phyloP scores from a whole-genome alignment of 805 yeast genomes.

The Saturnispora saitoi region DNA sequence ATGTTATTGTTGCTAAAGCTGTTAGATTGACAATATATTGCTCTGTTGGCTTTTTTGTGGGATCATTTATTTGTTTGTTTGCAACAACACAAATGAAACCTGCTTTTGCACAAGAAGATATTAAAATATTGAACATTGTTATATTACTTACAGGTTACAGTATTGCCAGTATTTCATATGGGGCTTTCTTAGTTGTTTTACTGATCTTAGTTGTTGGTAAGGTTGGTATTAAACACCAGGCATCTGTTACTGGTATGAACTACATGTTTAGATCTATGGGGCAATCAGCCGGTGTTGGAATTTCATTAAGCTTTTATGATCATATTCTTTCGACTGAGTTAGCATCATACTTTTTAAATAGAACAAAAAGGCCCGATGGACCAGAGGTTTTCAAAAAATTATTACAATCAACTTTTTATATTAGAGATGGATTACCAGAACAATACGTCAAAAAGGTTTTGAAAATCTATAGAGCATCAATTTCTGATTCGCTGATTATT shows the following conservation, averaged over 20 bases:
- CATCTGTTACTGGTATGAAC: slow-evolving; percentile 40
- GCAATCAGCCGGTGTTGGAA: slow-evolving; percentile 38
- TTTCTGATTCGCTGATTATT: slow-evolving; percentile 21
- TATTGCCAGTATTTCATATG: slow-evolving; percentile 32
- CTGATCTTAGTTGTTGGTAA: slow-evolving; percentile 35
- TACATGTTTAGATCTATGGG: slow-evolving; percentile 44
- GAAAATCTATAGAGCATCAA: slow-evolving; percentile 23
- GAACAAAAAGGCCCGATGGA: slow-evolving; percentile 21
- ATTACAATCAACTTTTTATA: slow-evolving; percentile 20
- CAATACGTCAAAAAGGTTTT: slow-evolving; percentile 23
- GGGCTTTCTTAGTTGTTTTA: slow-evolving; percentile 33
- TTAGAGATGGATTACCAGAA: slow-evolving; percentile 25
- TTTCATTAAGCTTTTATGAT: slow-evolving; percentile 32
- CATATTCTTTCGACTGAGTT: slow-evolving; percentile 26
- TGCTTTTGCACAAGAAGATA: slow-evolving; percentile 13
- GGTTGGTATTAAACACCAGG: slow-evolving; percentile 38
- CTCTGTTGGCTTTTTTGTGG: slow-evolving; percentile 17
- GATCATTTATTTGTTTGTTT: slow-evolving; percentile 16
- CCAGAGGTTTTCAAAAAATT: slow-evolving; percentile 17
- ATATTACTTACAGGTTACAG: slow-evolving; percentile 24
- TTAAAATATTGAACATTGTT: slow-evolving; percentile 12
- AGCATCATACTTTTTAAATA: slow-evolving; percentile 23
- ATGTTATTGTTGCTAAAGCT: slow-evolving; percentile 17
- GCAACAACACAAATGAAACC: slow-evolving; percentile 20
- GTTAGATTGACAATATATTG: slow-evolving; percentile 20